These are phyloP conservation scores for Schwanniomyces sp. DNA, from an alignment of 805 yeast genomes.

Conservation along the genomic window DNA sequence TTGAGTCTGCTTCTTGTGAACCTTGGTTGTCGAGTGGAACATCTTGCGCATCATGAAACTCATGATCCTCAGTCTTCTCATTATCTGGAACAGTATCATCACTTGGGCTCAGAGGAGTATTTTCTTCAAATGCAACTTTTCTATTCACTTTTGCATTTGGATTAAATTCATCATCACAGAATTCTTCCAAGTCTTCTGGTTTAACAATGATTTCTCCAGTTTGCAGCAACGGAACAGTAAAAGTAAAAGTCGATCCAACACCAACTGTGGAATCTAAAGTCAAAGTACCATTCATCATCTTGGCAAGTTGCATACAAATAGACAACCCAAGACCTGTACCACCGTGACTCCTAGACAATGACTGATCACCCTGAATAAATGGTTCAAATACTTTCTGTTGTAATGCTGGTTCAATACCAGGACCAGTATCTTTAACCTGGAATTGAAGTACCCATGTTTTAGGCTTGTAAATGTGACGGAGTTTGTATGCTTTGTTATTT, in stretches of 20 bases:
- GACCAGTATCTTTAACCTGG: slow-evolving; percentile 86
- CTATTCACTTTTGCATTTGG: slow-evolving; percentile 51
- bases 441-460: slow-evolving; percentile 62
- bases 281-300: slow-evolving; percentile 87
- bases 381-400: slow-evolving; percentile 92
- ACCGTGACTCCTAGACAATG: slow-evolving; percentile 85
- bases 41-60: neutral
- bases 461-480: slow-evolving; percentile 36
- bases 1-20: too few relatives aligned
- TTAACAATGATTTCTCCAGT: slow-evolving; percentile 51
- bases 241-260: slow-evolving; percentile 79
- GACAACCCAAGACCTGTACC: slow-evolving; percentile 94
- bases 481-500: slow-evolving; percentile 32
- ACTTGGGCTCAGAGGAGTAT: slow-evolving; percentile 1
- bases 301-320: slow-evolving; percentile 87
- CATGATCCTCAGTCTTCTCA: neutral
- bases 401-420: slow-evolving; percentile 83
- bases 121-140: slow-evolving; percentile 34
- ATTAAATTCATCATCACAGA: slow-evolving; percentile 70
- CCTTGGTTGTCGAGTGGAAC: neutral
- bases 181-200: slow-evolving; percentile 34
- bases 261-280: slow-evolving; percentile 73
- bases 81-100: neutral
- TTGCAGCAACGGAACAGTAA: slow-evolving; percentile 75
- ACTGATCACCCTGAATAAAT: slow-evolving; percentile 95